Evolutionary conservation across 139 green algal genomes (phyloP).

Genomic region (Chlamydomonas sphaeroides): DNA sequence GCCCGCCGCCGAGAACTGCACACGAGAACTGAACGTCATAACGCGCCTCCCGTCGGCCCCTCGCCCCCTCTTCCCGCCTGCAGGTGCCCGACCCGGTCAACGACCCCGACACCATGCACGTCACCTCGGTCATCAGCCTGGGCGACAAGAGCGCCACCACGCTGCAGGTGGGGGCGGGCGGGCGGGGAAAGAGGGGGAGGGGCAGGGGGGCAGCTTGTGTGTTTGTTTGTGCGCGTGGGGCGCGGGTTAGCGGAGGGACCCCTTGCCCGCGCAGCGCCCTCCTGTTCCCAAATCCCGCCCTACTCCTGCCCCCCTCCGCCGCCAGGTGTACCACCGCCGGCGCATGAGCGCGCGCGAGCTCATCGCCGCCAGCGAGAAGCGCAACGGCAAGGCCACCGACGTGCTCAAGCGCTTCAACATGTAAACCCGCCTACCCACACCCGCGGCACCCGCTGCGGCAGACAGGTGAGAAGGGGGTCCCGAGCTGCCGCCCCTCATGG

Average conservation of each 20-base stretch:
- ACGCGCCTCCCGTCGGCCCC: no score
- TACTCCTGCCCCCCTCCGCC: background rate
- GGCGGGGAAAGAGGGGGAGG: no score
- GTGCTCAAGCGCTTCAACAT: constrained; percentile 22
- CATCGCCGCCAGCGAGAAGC: constrained; percentile 11
- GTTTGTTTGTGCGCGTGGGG: no score
- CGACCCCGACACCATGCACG: constrained; percentile 17
- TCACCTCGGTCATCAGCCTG: background rate
- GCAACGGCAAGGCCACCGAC: constrained; percentile 23
- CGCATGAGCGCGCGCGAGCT: constrained; percentile 2
- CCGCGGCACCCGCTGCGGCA: no score
- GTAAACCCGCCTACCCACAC: no score
- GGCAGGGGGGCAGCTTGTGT: no score
- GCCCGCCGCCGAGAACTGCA: no score
- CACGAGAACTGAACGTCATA: no score
- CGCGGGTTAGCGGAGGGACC: no score
- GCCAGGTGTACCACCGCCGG: constrained; percentile 25
- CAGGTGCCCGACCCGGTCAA: background rate
- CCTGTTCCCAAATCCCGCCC: background rate
- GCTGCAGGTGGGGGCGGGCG: background rate
- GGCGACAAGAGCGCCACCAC: constrained; percentile 1
- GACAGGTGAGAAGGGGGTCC: no score
- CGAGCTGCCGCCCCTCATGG: no score
- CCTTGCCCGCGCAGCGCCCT: background rate
- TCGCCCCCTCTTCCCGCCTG: no score